phyloP scores from a whole-genome alignment of 768 basidiomycete species.

The Hygrocybe punicea region DNA sequence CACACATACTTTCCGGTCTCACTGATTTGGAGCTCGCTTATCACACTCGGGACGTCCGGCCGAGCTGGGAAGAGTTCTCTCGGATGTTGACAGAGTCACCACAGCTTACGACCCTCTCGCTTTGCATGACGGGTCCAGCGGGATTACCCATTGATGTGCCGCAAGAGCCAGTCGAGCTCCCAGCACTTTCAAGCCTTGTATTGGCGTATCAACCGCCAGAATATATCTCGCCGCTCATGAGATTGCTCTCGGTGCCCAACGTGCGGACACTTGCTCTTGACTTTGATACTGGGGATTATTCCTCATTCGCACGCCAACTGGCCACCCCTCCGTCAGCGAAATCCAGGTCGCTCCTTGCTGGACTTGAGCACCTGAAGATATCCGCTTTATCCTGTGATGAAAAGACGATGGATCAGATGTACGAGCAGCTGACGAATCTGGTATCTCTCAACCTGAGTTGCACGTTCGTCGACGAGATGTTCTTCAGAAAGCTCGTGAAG shows the following conservation, averaged over 20 bases:
- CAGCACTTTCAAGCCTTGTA: conserved; percentile 38
- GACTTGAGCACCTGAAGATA: conserved; percentile 53
- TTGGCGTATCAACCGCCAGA: conserved; percentile 41
- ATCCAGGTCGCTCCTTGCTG: conserved; percentile 44
- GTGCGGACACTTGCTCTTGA: conserved; percentile 49
- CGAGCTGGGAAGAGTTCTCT: conserved; percentile 51
- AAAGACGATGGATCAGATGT: conserved; percentile 36
- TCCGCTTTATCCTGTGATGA: conserved; percentile 44
- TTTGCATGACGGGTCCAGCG: conserved; percentile 57
- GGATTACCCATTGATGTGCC: conserved; percentile 39
- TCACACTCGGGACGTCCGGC: conserved; percentile 61
- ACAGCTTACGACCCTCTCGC: conserved; percentile 48
- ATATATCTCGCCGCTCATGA: conserved; percentile 39
- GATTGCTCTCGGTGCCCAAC: conserved; percentile 40
- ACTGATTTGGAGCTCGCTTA: conserved; percentile 56
- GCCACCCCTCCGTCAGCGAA: conserved; percentile 32
- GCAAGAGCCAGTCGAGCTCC: conserved; percentile 34
- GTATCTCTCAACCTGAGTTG: conserved; percentile 42
- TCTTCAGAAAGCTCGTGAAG: conserved; percentile 18
- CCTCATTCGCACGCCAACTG: conserved; percentile 46
- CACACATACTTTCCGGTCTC: conserved; percentile 43
- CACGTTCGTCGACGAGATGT: conserved; percentile 26
- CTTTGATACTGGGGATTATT: conserved; percentile 54
- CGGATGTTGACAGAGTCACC: conserved; percentile 53
- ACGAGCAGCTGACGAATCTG: conserved; percentile 48